Evolutionary conservation across 164 flowering plant species (phyloP).

Genomic region (Umbilicus rupestris): DNA sequence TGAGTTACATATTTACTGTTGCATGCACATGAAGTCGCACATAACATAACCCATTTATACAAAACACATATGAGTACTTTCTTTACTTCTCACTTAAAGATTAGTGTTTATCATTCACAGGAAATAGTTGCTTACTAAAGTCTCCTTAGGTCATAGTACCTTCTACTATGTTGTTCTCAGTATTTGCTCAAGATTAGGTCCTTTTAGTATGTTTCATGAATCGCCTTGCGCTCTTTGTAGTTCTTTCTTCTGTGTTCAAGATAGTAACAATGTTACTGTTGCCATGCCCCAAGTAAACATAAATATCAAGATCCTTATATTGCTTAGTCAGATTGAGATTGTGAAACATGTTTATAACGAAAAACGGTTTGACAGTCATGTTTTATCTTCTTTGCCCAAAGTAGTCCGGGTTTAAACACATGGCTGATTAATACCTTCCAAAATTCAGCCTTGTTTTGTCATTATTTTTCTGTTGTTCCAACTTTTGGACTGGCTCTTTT

Average conservation of each 20-base stretch:
- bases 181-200: background rate
- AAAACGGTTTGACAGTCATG: too few relatives aligned
- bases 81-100: background rate
- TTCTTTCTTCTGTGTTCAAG: background rate
- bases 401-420: too few relatives aligned
- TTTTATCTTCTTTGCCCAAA: too few relatives aligned
- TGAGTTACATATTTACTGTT: slow-evolving; percentile 17
- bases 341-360: too few relatives aligned
- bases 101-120: background rate
- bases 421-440: too few relatives aligned
- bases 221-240: background rate
- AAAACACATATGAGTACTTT: background rate
- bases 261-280: too few relatives aligned
- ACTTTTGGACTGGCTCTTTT: background rate
- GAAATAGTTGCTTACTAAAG: background rate
- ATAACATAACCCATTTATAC: background rate
- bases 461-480: too few relatives aligned
- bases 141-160: background rate
- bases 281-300: too few relatives aligned
- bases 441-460: background rate
- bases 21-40: background rate
- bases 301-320: too few relatives aligned
- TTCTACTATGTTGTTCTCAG: background rate
- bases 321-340: too few relatives aligned
- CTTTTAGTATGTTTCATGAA: background rate